Evolutionary conservation across 148 eudicot genomes (phyloP).

Genomic region (Arctostaphylos glauca): DNA sequence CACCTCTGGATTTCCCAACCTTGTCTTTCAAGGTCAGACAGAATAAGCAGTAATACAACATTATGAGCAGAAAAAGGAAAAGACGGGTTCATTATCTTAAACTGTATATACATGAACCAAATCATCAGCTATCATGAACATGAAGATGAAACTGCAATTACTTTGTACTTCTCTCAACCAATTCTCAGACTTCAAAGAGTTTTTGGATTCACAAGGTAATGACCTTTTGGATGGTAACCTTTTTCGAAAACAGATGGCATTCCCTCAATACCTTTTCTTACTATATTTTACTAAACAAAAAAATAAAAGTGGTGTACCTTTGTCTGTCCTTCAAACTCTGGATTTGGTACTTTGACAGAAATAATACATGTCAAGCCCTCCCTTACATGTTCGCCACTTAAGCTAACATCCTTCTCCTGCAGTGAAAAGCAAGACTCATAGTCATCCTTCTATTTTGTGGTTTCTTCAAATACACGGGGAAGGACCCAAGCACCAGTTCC

Average conservation of each 20-base stretch:
- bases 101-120: not conserved
- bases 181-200: not conserved
- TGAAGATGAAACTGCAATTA: conserved; percentile 3
- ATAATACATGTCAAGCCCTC: conserved; percentile 89
- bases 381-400: conserved; percentile 93
- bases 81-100: not conserved
- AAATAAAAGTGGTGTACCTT: conserved; percentile 43
- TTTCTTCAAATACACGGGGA: not conserved
- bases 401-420: conserved; percentile 81
- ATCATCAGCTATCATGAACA: not conserved
- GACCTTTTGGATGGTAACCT: not conserved
- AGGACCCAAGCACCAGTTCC: not conserved
- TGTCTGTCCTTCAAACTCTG: conserved; percentile 99
- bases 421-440: not conserved
- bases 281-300: not conserved
- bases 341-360: conserved; percentile 92
- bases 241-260: not conserved
- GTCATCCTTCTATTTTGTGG: not conserved
- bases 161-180: not conserved
- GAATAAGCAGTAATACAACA: conserved; percentile 9
- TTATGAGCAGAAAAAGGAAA: not conserved
- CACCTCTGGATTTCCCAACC: conserved; percentile 97
- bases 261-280: not conserved
- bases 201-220: not conserved
- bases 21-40: conserved; percentile 51